Conservation (phyloP, 2,329 filamentous ascomycete genomes). For the Colletotrichum australisinense region DNA sequence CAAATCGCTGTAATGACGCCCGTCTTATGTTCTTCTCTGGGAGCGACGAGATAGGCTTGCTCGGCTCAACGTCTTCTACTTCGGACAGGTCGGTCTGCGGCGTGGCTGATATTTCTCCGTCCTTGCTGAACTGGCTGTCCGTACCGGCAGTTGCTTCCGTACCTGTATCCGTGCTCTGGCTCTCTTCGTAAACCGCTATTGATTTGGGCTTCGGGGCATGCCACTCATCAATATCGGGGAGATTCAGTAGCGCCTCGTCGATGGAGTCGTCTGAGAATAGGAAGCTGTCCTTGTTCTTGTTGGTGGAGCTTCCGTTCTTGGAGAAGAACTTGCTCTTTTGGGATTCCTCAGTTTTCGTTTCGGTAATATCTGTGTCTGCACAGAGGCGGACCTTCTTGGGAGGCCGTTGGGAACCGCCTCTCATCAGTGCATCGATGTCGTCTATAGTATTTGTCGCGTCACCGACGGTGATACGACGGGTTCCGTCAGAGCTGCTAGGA, state of each 20-base stretch:
- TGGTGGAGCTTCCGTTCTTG: constrained; percentile 39
- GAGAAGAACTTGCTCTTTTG: constrained; percentile 68
- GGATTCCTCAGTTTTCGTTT: constrained; percentile 45
- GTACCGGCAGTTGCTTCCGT: constrained; percentile 17
- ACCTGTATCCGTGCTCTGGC: constrained; percentile 42
- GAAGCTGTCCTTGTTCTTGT: constrained; percentile 52
- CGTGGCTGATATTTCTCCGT: constrained; percentile 24
- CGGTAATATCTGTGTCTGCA: constrained; percentile 50
- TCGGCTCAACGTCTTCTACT: not conserved
- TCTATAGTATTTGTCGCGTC: constrained; percentile 22
- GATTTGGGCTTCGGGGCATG: constrained; percentile 50
- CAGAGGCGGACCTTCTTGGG: constrained; percentile 69
- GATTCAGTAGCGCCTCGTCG: constrained; percentile 61
- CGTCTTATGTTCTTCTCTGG: constrained; percentile 4
- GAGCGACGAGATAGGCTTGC: not conserved
- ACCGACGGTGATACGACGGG: constrained; percentile 20
- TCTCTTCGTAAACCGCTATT: constrained; percentile 57
- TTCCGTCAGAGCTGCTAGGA: not conserved
- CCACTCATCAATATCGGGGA: constrained; percentile 66
- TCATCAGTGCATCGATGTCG: constrained; percentile 34
- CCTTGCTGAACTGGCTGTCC: constrained; percentile 35
- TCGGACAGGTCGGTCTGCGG: constrained; percentile 25
- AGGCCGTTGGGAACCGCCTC: constrained; percentile 48
- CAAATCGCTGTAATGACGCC: constrained; percentile 40
- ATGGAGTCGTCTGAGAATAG: constrained; percentile 68